Evolutionary conservation across 305 asterid genomes (phyloP).

Genomic region (Fraxinus sp.): DNA sequence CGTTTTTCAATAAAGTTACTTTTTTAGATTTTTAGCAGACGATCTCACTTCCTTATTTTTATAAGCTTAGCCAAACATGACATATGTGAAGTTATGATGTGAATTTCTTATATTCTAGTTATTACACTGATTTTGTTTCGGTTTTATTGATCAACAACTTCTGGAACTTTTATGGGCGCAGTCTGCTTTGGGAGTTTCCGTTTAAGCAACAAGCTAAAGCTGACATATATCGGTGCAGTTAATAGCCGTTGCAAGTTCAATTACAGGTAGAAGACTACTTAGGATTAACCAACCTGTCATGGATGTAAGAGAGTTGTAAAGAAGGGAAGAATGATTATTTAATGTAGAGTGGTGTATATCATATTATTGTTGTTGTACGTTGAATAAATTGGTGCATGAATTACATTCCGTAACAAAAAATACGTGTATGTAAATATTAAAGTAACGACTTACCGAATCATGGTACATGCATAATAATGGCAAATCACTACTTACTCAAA

Average conservation of each 20-base stretch:
- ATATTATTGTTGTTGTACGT: not conserved
- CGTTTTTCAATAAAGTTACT: not conserved
- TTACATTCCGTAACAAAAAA: not conserved
- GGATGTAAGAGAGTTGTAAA: not conserved
- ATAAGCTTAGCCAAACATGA: not conserved
- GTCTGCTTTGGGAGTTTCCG: constrained; percentile 58
- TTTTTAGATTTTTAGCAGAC: not conserved
- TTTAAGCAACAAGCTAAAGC: constrained; percentile 28
- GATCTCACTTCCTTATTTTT: not conserved
- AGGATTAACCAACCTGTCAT: not conserved
- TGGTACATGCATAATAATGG: not conserved
- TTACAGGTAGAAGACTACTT: constrained; percentile 5
- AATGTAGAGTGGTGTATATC: not conserved
- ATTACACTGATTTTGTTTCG: not conserved
- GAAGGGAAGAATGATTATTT: not conserved
- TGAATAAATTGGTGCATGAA: not conserved
- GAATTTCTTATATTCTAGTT: not conserved
- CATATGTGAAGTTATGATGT: not conserved
- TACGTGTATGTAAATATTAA: no score
- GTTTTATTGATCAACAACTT: not conserved
- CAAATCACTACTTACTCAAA: not conserved
- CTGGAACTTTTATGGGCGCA: constrained; percentile 33
- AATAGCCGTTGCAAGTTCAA: constrained; percentile 2
- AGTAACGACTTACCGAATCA: no score
- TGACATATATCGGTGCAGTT: constrained; percentile 15